phyloP scores from a whole-genome alignment of 164 flowering plant genomes.

The Nymphaea thermarum region DNA sequence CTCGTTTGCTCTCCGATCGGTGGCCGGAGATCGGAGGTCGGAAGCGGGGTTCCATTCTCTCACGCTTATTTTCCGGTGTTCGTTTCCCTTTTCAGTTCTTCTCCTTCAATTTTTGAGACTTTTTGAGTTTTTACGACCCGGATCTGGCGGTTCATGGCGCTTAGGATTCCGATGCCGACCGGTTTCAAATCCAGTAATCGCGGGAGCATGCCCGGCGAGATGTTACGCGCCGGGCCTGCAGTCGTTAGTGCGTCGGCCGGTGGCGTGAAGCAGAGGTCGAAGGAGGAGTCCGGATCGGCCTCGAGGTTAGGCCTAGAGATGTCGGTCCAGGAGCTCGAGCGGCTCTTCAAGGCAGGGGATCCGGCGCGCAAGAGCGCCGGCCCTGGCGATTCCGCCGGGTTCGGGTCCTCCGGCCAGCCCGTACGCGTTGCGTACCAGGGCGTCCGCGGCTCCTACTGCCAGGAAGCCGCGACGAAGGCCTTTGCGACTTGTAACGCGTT shows the following conservation, averaged over 20 bases:
- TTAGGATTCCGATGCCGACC: neutral
- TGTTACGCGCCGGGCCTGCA: neutral
- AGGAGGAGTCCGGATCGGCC: neutral
- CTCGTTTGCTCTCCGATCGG: neutral
- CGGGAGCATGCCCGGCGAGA: neutral
- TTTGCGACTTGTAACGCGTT: conserved; percentile 9
- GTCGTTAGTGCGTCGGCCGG: neutral
- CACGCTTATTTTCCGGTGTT: no score
- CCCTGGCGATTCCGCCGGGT: neutral
- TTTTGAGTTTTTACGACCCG: neutral
- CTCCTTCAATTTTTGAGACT: neutral
- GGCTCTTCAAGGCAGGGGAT: conserved; percentile 8
- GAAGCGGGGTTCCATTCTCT: neutral
- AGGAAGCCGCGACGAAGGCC: conserved; percentile 24
- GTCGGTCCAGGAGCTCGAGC: conserved; percentile 12
- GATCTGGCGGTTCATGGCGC: neutral
- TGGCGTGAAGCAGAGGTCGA: conserved; percentile 1
- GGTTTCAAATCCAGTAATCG: neutral
- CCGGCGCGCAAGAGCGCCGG: neutral
- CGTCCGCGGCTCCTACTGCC: conserved; percentile 23
- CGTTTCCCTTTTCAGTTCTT: neutral
- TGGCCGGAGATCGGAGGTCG: neutral
- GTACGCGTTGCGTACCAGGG: conserved; percentile 22
- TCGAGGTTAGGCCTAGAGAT: conserved; percentile 4
- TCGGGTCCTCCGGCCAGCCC: conserved; percentile 8